Evolutionary conservation across 2,329 filamentous ascomycete species (phyloP), one percentile per base, ranked within the genome.

Genomic region (Aspergillus uvarum): DNA sequence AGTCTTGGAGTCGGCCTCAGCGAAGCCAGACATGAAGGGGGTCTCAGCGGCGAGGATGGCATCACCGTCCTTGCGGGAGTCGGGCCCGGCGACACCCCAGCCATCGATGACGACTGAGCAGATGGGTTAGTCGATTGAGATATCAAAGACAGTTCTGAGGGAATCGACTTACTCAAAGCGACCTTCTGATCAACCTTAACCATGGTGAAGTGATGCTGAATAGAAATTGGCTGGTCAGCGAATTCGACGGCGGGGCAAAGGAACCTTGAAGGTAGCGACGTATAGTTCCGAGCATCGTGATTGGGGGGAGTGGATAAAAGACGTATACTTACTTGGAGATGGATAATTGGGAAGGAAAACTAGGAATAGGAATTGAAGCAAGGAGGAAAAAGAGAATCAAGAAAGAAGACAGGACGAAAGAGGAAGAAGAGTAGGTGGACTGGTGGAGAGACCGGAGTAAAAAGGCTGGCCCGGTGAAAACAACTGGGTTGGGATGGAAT

Each of bases 71-170:
- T 91, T 90, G 71, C 90, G 90, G 59, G 92, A 96, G 60, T 88
- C 81, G 67, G 89, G 88, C 65, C 87, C 87, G 71, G 93, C 86
- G 72, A 98, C 87, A 74, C 95, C 95, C 95, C 95, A 99, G 74
- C 95, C 95, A 82, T 99, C 95, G 83, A 99, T 99, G 80, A 98
- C 95, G 85, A 99, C 90, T 92, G 73, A 74, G 83, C 73, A 54
- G 50, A 54, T 10, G 31, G 29, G 56, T 73, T 61, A 73, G 63
- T 56, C 11, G 42, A 54, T 22, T 52, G 44, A 63, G 12, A 1
- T n/a, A 47, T 35, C 54, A 24, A 26, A 44, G 49, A 59, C 59
- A 69, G 59, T 35, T 58, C 66, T 60, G 68, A 59, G 72, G 71
- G 63, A 66, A 19, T 19, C 16, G 42, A 76, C 83, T 68, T 82